phyloP scores from a whole-genome alignment of 2,329 filamentous ascomycete species.

The Camillea tinctor region DNA sequence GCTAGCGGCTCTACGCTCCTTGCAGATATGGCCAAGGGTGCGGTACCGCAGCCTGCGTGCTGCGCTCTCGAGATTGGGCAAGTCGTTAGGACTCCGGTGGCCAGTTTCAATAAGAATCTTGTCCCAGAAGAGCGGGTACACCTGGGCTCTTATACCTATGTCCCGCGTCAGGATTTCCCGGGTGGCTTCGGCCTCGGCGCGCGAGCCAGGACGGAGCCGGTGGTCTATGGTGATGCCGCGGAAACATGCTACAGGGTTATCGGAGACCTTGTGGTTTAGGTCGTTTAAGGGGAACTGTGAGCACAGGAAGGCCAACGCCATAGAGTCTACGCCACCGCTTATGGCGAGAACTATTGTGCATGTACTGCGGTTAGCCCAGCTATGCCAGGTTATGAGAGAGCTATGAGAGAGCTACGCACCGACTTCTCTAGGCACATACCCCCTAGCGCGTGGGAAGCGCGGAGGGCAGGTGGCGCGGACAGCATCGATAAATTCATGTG shows the following conservation, averaged over 20 bases:
- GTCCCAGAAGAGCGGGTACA: slow-evolving; percentile 50
- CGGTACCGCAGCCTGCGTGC: slow-evolving; percentile 76
- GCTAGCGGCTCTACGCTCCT: slow-evolving; percentile 47
- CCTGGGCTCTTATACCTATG: slow-evolving; percentile 34
- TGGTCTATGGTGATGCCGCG: slow-evolving; percentile 58
- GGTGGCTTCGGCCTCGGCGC: slow-evolving; percentile 51
- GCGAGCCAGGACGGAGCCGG: slow-evolving; percentile 51
- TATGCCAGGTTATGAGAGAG: no score
- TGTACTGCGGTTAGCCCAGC: no score
- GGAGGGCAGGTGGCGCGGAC: slow-evolving; percentile 49
- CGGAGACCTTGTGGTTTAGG: slow-evolving; percentile 40
- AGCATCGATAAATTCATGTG: slow-evolving; percentile 46
- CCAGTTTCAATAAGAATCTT: slow-evolving; percentile 28
- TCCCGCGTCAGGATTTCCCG: slow-evolving; percentile 29
- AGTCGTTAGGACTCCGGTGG: slow-evolving; percentile 33
- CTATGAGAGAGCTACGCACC: slow-evolving; percentile 34
- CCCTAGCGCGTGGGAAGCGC: slow-evolving; percentile 45
- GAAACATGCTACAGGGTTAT: slow-evolving; percentile 43
- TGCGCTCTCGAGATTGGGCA: slow-evolving; percentile 71
- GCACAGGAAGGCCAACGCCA: slow-evolving; percentile 83
- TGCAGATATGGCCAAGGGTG: slow-evolving; percentile 62
- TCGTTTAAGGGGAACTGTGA: slow-evolving; percentile 41
- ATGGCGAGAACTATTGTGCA: slow-evolving; percentile 76
- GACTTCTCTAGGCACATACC: slow-evolving; percentile 37
- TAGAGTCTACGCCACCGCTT: slow-evolving; percentile 95